phyloP scores from a whole-genome alignment of 495 filamentous ascomycete species.

The Acidiella bohemica region DNA sequence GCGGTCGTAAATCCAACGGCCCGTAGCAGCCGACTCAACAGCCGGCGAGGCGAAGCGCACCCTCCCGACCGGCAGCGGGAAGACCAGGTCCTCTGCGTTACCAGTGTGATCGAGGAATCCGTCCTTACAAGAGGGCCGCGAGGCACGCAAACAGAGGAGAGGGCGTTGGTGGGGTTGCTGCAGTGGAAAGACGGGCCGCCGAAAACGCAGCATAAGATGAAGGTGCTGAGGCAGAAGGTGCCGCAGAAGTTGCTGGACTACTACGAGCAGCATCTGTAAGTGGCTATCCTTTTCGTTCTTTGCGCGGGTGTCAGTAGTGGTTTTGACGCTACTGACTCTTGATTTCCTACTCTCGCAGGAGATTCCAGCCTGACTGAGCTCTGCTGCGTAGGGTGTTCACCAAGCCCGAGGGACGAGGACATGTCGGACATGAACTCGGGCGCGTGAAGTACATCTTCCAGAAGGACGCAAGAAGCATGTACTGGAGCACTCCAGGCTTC shows the following conservation, averaged over 20 bases:
- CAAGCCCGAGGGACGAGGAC: background rate
- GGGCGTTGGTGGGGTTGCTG: conserved; percentile 35
- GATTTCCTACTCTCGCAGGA: background rate
- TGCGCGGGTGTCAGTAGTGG: background rate
- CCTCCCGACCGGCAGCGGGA: conserved; percentile 44
- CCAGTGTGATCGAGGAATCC: conserved; percentile 39
- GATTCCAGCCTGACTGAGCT: background rate
- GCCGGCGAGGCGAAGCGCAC: conserved; percentile 26
- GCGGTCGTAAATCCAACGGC: conserved; percentile 8
- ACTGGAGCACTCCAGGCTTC: no score
- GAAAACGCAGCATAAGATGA: conserved; percentile 28
- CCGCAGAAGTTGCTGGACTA: conserved; percentile 33
- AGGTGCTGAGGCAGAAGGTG: conserved; percentile 27
- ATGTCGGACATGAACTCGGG: no score
- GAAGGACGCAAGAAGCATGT: no score
- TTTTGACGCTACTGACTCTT: background rate
- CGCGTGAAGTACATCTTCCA: no score
- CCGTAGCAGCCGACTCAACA: background rate
- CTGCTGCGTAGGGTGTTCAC: background rate
- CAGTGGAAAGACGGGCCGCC: conserved; percentile 39
- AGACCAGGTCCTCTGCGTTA: conserved; percentile 37
- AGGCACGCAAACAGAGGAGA: conserved; percentile 22
- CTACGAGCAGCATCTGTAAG: conserved; percentile 32
- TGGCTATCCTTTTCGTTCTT: conserved; percentile 1
- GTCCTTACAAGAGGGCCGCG: conserved; percentile 18